Percentiles rank a stretch among this genome's conserved stretches.
Evolutionary conservation across 371 early-diverging fungal species (phyloP).

Genomic region (Agmasoma carcini): DNA sequence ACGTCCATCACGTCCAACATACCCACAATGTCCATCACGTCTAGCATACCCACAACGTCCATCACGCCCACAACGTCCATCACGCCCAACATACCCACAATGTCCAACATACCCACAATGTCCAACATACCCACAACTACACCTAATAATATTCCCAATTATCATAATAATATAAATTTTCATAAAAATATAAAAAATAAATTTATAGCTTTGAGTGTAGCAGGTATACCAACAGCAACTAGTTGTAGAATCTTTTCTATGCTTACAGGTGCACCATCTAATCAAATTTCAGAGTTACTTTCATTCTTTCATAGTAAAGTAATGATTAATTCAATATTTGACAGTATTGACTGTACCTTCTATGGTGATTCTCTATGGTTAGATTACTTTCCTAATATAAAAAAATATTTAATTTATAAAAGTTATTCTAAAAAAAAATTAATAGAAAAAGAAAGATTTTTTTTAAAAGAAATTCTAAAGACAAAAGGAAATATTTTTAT

Average conservation of each 20-base stretch:
- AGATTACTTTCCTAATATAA: constrained; percentile 41
- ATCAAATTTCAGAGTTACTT: constrained; percentile 34
- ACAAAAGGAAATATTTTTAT: constrained; percentile 17
- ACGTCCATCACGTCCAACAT: too few species aligned
- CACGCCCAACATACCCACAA: too few species aligned
- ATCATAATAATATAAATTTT: constrained; percentile 13
- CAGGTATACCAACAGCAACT: constrained; percentile 51
- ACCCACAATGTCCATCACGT: too few species aligned
- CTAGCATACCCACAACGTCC: too few species aligned
- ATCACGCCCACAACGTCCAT: too few species aligned
- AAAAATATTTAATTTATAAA: not conserved
- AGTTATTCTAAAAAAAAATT: constrained; percentile 22
- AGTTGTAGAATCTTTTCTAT: constrained; percentile 40
- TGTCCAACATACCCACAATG: too few species aligned
- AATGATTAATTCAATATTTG: constrained; percentile 33
- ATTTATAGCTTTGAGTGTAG: constrained; percentile 30
- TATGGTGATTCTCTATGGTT: constrained; percentile 53
- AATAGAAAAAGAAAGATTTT: constrained; percentile 28
- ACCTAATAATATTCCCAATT: too few species aligned
- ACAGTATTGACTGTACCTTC: constrained; percentile 31
- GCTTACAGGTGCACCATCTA: constrained; percentile 47
- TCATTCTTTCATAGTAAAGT: constrained; percentile 30
- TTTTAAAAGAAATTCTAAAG: constrained; percentile 28
- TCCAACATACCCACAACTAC: constrained; percentile 7
- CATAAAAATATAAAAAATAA: not conserved